Evolutionary conservation across 768 basidiomycete genomes (phyloP), one percentile per base, ranked within the genome.

Genomic region (Kwoniella sp.): DNA sequence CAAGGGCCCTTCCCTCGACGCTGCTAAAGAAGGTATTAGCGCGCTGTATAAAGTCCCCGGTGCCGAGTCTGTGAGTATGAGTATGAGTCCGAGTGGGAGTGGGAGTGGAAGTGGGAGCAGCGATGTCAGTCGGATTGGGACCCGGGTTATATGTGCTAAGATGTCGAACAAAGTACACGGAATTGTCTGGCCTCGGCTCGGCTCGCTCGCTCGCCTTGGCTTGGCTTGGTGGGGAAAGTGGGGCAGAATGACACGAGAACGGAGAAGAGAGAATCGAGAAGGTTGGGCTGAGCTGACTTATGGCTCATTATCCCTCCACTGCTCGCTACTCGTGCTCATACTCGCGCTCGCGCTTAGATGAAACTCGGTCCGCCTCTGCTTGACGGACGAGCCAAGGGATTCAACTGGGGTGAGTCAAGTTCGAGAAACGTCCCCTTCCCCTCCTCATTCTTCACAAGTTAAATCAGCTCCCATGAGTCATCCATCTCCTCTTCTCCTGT

Each of bases 391-490:
- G 72, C 76, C 28, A 80, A 80, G 65, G 79, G 79, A 0, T 80
- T 66, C 50, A 74, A 80, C 60, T 79, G 66, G 66, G 79, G 78
- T 79, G 30, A 63, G 74, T 63, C n/a, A n/a, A n/a, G n/a, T n/a
- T n/a, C n/a, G n/a, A 41, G 17, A 20, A 31, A 23, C 22, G 13
- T 61, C 47, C 7, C 26, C 29, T 15, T 52, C 29, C 29, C 47
- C 28, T 20, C 37, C 30, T 28, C 45, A 29, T 41, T 30, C 4
- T 11, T 34, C 11, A n/a, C n/a, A n/a, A n/a, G n/a, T n/a, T n/a
- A n/a, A n/a, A n/a, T n/a, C n/a, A n/a, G n/a, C n/a, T n/a, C n/a
- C n/a, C n/a, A n/a, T n/a, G n/a, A n/a, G n/a, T n/a, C n/a, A n/a
- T n/a, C n/a, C n/a, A n/a, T n/a, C n/a, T n/a, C n/a, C n/a, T n/a